phyloP scores from a whole-genome alignment of 192 early-diverging fungal species.

The Backusella liffmaniae region DNA sequence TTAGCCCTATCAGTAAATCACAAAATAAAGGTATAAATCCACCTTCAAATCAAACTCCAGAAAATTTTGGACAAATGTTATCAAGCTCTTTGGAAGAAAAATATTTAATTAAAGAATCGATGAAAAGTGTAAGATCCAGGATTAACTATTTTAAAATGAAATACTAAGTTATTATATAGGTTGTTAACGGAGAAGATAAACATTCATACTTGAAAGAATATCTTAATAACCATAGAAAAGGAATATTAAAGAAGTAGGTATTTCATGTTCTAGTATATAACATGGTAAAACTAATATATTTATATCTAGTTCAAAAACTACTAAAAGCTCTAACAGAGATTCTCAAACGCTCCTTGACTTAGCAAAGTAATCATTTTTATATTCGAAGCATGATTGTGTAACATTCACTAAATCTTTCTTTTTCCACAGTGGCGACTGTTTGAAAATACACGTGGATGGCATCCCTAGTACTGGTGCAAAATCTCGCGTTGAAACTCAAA shows the following conservation, averaged over 20 bases:
- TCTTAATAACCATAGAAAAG: neutral
- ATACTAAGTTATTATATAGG: neutral
- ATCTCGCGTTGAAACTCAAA: constrained; percentile 95
- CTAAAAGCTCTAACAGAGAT: neutral
- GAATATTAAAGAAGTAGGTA: neutral
- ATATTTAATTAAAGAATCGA: neutral
- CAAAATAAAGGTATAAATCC: neutral
- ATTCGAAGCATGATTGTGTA: neutral
- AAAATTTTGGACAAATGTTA: neutral
- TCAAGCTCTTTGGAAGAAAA: neutral
- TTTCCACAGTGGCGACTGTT: neutral
- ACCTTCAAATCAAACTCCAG: neutral
- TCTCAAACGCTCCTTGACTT: neutral
- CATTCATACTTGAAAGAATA: neutral
- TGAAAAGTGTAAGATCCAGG: neutral
- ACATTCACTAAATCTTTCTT: neutral
- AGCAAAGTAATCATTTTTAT: neutral
- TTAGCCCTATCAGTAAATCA: neutral
- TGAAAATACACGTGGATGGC: constrained; percentile 32
- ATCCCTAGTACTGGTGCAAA: constrained; percentile 63
- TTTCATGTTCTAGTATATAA: neutral
- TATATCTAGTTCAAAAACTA: neutral
- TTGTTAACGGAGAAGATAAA: neutral
- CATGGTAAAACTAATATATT: neutral
- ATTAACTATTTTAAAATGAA: neutral